Evolutionary conservation across 768 basidiomycete species (phyloP), one percentile per base, ranked within the genome.

Genomic region (Lactarius trivialis): DNA sequence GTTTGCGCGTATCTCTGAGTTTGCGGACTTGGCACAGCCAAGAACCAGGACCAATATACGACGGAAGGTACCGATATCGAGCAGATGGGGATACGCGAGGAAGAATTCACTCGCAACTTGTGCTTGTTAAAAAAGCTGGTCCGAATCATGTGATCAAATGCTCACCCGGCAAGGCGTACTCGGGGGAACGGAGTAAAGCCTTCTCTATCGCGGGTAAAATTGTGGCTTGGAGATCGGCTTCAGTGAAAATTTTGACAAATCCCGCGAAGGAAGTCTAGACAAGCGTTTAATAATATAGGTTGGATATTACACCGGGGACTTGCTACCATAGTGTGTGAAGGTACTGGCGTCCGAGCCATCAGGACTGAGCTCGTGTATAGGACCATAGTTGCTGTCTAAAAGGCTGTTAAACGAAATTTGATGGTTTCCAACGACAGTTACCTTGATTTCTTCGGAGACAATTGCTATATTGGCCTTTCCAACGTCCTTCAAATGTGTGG

Each of bases 191-290:
- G 11, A 92, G 74, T 8, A 96, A 71, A 1, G 89, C 83, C 67
- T 92, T 93, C 70, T 95, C 93, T 39, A 91, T 82, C 0, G 79
- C 78, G 0, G 92, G 91, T 0, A 94, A 73, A 49, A 95, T 75
- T 0, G 74, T 73, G 5, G 75, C 71, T 1, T 72, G 71, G 32
- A 93, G 74, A 39, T 87, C 84, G 0, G 80, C 77, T 0, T 76
- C 70, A 1, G 75, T 75, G 4, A 91, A 82, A 0, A 74, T 78
- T 3, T 73, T 69, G 61, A 91, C 79, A 71, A 92, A 88, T 85
- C 86, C 63, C 79, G 21, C 88, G 76, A 45, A 83, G 78, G n/a
- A 69, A 70, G 83, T 85, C 69, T 39, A 37, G 48, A 30, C 50
- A 32, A 3, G 19, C 17, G 62, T 67, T 34, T 65, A 56, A 63